Conservation (phyloP, 257 asterid species). For the Solanum chiquidenum region DNA sequence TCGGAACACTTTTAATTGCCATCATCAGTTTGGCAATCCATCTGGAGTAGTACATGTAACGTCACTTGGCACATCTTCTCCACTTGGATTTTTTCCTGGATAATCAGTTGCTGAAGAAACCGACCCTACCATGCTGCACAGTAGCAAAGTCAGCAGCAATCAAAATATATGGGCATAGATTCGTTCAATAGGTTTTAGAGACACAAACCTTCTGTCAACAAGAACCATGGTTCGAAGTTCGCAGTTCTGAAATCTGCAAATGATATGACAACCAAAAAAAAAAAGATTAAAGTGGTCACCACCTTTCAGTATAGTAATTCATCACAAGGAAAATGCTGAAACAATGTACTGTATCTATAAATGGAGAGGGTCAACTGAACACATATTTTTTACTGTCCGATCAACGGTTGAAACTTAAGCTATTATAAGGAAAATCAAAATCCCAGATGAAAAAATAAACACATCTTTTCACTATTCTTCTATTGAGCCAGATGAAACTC, state of each 20-base stretch:
- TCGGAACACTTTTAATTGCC: neutral
- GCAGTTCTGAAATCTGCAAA: slow-evolving; percentile 73
- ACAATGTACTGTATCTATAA: neutral
- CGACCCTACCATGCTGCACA: slow-evolving; percentile 50
- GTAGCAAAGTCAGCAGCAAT: neutral
- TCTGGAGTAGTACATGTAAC: slow-evolving; percentile 9
- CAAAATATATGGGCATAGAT: neutral
- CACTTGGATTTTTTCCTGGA: slow-evolving; percentile 64
- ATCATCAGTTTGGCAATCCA: neutral
- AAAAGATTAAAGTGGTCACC: neutral
- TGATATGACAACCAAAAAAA: neutral
- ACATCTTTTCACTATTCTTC: neutral
- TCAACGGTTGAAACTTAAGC: neutral
- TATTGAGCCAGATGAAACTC: neutral
- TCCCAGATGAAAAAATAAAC: neutral
- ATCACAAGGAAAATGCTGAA: neutral
- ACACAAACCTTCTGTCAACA: slow-evolving; percentile 64
- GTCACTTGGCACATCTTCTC: slow-evolving; percentile 53
- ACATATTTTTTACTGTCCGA: neutral
- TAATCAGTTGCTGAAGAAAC: slow-evolving; percentile 45
- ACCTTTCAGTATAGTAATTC: neutral
- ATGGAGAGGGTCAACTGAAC: neutral
- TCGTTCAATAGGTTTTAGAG: neutral
- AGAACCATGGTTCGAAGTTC: slow-evolving; percentile 78
- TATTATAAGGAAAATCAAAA: neutral